These are phyloP conservation scores for Leishmania major DNA, from an alignment of 208 protist species.

Conservation along the genomic window DNA sequence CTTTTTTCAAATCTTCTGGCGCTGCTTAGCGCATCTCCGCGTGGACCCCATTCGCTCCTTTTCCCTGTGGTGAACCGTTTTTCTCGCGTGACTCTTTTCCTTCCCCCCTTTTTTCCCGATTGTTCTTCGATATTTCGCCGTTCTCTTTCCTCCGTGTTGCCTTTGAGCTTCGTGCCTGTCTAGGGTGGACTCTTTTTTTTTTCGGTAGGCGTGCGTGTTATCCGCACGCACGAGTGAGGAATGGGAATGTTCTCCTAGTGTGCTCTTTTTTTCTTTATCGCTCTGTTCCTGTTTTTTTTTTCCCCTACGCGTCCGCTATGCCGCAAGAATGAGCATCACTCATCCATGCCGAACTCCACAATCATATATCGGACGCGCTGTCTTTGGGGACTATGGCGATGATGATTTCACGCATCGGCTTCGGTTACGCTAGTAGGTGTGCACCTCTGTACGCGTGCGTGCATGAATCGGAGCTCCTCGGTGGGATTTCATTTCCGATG, in stretches of 20 bases:
- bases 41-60: not conserved
- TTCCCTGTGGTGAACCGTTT: not conserved
- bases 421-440: not conserved
- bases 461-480: not conserved
- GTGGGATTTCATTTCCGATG: not conserved
- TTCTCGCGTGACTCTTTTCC: not conserved
- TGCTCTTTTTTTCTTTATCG: not conserved
- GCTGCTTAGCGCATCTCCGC: not conserved
- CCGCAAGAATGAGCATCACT: not conserved
- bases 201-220: not conserved
- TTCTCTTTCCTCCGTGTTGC: too few relatives aligned
- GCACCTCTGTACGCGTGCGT: not conserved
- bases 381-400: not conserved
- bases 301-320: not conserved
- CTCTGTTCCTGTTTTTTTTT: not conserved
- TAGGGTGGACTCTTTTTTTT: too few relatives aligned
- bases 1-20: not conserved
- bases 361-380: not conserved
- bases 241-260: not conserved
- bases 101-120: not conserved
- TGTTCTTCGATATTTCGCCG: not conserved
- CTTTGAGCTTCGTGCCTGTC: too few relatives aligned
- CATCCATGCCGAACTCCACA: not conserved
- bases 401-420: not conserved
- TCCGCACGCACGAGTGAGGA: not conserved